Base-by-base conservation (phyloP, 2,329 filamentous ascomycete species). In the Alternaria atra region DNA sequence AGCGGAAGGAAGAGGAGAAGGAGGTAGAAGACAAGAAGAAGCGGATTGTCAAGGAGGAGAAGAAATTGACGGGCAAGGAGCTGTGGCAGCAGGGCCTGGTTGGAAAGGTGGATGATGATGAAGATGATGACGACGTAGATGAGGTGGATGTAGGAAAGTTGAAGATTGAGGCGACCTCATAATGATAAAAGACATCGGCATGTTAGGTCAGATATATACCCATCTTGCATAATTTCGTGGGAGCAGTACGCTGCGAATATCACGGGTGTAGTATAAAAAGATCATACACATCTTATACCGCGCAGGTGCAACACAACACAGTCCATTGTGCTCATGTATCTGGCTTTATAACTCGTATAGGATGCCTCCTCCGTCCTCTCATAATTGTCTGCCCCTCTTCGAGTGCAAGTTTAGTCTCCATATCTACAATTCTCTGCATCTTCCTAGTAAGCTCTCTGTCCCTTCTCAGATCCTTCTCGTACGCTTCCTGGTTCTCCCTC, bases 51-150 rank as follows among this genome's bases (percentile, higher is more conserved):
- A 74, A 74, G 91, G 93, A 94, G 51, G 94, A 97, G 81, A 87
- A 92, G 81, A 93, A 92, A 80, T 90, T 92, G 82, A 88, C 89
- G 17, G 90, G 84, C 0, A 82, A 75, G 70, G 80, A 84, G 71
- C 66, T 85, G 44, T 85, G 83, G 82, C 77, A 81, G 73, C 77
- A 77, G 63, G 83, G 83, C 6, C 66, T 85, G 65, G 82, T 78
- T 72, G 84, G 88, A 61, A 95, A 92, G 83, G 70, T 68, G n/a
- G 78, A 79, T 27, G 91, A 92, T 62, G 46, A 50, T 15, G 86
- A 20, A 20, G 20, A 89, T 39, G 86, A 91, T 4, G 86, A 85
- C 6, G 86, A 85, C 17, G 85, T 84, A 40, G 84, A 85, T 63
- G 84, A 85, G 1, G 77, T 84, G 20, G 89, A 75, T 55, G 72